phyloP scores from a whole-genome alignment of 2,329 filamentous ascomycete genomes.

The Blumeria hordei region DNA sequence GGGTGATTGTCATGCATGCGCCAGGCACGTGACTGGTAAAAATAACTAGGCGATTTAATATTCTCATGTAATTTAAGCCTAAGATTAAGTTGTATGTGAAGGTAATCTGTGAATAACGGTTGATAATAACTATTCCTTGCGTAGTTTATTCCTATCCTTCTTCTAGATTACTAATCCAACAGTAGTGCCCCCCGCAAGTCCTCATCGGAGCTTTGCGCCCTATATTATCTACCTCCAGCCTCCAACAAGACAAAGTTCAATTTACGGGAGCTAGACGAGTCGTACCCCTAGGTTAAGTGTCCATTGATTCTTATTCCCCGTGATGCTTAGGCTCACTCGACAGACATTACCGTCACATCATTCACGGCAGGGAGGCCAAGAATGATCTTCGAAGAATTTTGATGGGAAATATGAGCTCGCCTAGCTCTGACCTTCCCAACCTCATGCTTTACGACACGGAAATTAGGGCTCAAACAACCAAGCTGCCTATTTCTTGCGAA shows the following conservation, averaged over 20 bases:
- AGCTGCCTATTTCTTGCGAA: too few relatives aligned
- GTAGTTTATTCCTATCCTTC: background rate
- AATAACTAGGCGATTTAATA: background rate
- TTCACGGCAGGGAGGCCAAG: too few relatives aligned
- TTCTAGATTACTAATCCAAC: background rate
- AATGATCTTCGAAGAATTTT: too few relatives aligned
- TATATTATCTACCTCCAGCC: background rate
- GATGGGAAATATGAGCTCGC: too few relatives aligned
- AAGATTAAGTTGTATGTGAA: background rate
- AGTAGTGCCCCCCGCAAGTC: background rate
- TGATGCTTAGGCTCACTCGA: too few relatives aligned
- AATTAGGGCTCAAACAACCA: too few relatives aligned
- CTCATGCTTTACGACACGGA: too few relatives aligned
- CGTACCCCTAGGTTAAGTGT: background rate
- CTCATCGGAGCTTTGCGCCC: background rate
- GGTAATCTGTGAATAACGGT: background rate
- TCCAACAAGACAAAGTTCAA: background rate
- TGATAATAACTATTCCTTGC: background rate
- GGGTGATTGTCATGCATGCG: too few relatives aligned
- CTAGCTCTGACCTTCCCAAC: too few relatives aligned
- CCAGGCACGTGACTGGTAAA: background rate
- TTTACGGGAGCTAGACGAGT: background rate
- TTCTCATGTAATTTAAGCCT: background rate
- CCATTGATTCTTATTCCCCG: too few relatives aligned
- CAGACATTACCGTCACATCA: too few relatives aligned